Evolutionary conservation across 768 basidiomycete species (phyloP).

Genomic region (Grammothele lineata): DNA sequence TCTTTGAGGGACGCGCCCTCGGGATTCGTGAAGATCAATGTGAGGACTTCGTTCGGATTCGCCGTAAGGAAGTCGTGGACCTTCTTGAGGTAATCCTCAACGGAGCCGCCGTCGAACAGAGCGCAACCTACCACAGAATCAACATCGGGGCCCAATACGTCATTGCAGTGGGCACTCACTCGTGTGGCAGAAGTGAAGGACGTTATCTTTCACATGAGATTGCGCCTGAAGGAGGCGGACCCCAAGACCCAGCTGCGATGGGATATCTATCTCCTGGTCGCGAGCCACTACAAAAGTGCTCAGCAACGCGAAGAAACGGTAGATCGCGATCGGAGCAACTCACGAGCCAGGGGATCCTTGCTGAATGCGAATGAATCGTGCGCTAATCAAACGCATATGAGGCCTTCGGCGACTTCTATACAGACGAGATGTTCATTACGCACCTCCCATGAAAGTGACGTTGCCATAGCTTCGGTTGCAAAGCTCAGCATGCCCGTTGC

Average conservation of each 20-base stretch:
- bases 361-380: slow-evolving; percentile 57
- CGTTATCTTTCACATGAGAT: slow-evolving; percentile 32
- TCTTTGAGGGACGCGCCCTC: slow-evolving; percentile 46
- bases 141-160: too few species aligned
- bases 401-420: not conserved
- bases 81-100: slow-evolving; percentile 31
- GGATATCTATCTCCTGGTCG: slow-evolving; percentile 48
- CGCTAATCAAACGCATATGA: slow-evolving; percentile 22
- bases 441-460: slow-evolving; percentile 33
- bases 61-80: slow-evolving; percentile 50
- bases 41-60: slow-evolving; percentile 64
- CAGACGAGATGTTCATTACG: slow-evolving; percentile 8
- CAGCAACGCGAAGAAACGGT: not conserved
- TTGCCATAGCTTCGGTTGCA: slow-evolving; percentile 53
- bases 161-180: too few species aligned
- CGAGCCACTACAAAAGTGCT: slow-evolving; percentile 33
- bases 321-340: slow-evolving; percentile 7
- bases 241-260: slow-evolving; percentile 45
- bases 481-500: slow-evolving; percentile 64
- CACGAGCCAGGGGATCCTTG: slow-evolving; percentile 41
- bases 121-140: too few species aligned
- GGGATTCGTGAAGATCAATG: slow-evolving; percentile 64
- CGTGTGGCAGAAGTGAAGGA: slow-evolving; percentile 66
- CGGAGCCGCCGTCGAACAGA: slow-evolving; percentile 52
- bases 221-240: slow-evolving; percentile 61